phyloP scores from a whole-genome alignment of 164 flowering plant species.

The Aristolochia contorta region DNA sequence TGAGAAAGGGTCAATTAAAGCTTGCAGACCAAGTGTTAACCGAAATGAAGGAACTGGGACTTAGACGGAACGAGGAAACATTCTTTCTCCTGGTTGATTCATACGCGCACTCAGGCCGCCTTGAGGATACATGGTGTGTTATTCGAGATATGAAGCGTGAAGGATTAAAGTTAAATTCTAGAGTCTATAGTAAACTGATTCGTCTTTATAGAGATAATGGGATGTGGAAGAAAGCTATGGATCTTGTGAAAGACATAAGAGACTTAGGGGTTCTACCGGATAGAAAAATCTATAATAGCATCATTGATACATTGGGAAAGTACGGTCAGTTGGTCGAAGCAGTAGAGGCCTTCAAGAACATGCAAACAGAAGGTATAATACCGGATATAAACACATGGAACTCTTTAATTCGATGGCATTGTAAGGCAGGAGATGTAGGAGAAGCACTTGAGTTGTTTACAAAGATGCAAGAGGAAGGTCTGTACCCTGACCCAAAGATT shows the following conservation, averaged over 20 bases:
- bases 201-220: slow-evolving; percentile 70
- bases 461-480: slow-evolving; percentile 68
- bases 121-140: slow-evolving; percentile 53
- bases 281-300: slow-evolving; percentile 50
- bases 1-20: slow-evolving; percentile 53
- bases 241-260: slow-evolving; percentile 46
- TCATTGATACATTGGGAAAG: slow-evolving; percentile 75
- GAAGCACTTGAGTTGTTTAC: slow-evolving; percentile 52
- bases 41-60: slow-evolving; percentile 30
- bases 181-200: slow-evolving; percentile 56
- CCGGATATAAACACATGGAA: slow-evolving; percentile 75
- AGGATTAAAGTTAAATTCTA: slow-evolving; percentile 35
- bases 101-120: slow-evolving; percentile 47
- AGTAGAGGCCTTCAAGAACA: slow-evolving; percentile 47
- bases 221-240: slow-evolving; percentile 85
- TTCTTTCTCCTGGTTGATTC: slow-evolving; percentile 52
- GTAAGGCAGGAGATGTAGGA: slow-evolving; percentile 42
- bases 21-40: slow-evolving; percentile 30
- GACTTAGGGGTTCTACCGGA: slow-evolving; percentile 47
- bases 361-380: slow-evolving; percentile 44
- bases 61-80: slow-evolving; percentile 37
- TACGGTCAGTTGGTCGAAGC: slow-evolving; percentile 66
- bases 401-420: slow-evolving; percentile 70
- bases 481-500: slow-evolving; percentile 82
- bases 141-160: slow-evolving; percentile 46